These are phyloP conservation scores for Teratosphaeria gauchensis DNA, from an alignment of 2,329 filamentous ascomycete genomes.

Conservation along the genomic window DNA sequence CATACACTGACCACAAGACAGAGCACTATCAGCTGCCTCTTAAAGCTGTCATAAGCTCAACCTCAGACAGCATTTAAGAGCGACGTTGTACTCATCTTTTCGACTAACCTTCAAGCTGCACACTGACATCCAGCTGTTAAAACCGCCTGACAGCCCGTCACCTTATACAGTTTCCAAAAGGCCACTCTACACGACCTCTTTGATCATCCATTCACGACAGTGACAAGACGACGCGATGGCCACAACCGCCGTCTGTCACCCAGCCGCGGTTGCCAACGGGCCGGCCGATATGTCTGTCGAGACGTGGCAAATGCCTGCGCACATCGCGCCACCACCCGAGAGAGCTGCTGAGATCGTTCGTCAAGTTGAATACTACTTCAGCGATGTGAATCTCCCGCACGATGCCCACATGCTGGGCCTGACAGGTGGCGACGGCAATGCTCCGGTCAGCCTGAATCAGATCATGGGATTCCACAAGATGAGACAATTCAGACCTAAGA, in stretches of 20 bases:
- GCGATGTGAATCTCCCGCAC: slow-evolving; percentile 36
- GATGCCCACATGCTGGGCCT: slow-evolving; percentile 36
- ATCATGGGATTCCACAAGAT: slow-evolving; percentile 39
- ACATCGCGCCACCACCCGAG: not conserved
- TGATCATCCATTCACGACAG: not conserved
- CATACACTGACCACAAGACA: not conserved
- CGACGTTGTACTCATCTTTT: not conserved
- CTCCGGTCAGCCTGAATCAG: slow-evolving; percentile 33
- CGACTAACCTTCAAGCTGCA: not conserved
- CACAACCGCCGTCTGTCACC: not conserved
- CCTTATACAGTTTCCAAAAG: not conserved
- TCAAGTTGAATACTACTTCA: slow-evolving; percentile 43
- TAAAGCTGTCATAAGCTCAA: not conserved
- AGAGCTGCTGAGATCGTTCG: slow-evolving; percentile 17
- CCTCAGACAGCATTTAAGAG: not conserved
- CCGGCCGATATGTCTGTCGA: not conserved
- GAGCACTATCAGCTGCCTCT: not conserved
- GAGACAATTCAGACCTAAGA: slow-evolving; percentile 33
- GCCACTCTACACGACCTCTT: not conserved
- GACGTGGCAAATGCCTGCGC: not conserved
- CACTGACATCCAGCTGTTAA: not conserved
- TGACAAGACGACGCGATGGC: not conserved
- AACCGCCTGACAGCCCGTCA: not conserved
- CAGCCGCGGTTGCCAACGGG: not conserved
- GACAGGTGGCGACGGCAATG: slow-evolving; percentile 30